Evolutionary conservation across 495 filamentous ascomycete species (phyloP).

Genomic region (Xylona heveae): DNA sequence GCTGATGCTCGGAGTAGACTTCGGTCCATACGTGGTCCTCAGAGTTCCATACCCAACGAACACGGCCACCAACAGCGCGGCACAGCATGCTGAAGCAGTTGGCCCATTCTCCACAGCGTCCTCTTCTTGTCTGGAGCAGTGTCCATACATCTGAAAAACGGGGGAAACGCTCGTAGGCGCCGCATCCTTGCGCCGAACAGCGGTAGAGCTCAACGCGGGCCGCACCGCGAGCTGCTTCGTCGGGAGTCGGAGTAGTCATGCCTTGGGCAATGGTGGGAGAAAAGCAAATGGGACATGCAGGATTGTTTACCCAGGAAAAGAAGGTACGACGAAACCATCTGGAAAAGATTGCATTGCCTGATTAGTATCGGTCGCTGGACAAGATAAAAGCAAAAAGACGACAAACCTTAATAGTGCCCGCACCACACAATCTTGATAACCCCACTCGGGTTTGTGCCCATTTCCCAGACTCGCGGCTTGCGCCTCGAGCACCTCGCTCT

Average conservation of each 20-base stretch:
- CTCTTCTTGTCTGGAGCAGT: slow-evolving; percentile 61
- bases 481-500: slow-evolving; percentile 66
- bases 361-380: slow-evolving; percentile 9
- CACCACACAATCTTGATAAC: slow-evolving; percentile 94
- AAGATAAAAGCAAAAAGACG: slow-evolving; percentile 7
- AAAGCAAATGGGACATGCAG: slow-evolving; percentile 56
- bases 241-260: slow-evolving; percentile 62
- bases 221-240: slow-evolving; percentile 75
- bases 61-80: slow-evolving; percentile 70
- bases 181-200: slow-evolving; percentile 51
- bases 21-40: slow-evolving; percentile 98
- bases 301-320: slow-evolving; percentile 95
- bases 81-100: slow-evolving; percentile 99
- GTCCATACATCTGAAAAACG: slow-evolving; percentile 94
- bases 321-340: slow-evolving; percentile 95
- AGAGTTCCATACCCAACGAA: slow-evolving; percentile 95
- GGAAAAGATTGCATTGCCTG: slow-evolving; percentile 12
- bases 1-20: slow-evolving; percentile 83
- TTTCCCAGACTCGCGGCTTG: slow-evolving; percentile 68
- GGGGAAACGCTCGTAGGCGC: slow-evolving; percentile 69
- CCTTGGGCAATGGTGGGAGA: slow-evolving; percentile 68
- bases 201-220: slow-evolving; percentile 73
- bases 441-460: slow-evolving; percentile 71
- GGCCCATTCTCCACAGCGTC: slow-evolving; percentile 86
- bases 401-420: slow-evolving; percentile 62